A percentile compares a stretch with the other conserved stretches of the same genome.
These are phyloP conservation scores for Umbelopsis ramanniana DNA, from an alignment of 192 early-diverging fungal species.

Conservation along the genomic window DNA sequence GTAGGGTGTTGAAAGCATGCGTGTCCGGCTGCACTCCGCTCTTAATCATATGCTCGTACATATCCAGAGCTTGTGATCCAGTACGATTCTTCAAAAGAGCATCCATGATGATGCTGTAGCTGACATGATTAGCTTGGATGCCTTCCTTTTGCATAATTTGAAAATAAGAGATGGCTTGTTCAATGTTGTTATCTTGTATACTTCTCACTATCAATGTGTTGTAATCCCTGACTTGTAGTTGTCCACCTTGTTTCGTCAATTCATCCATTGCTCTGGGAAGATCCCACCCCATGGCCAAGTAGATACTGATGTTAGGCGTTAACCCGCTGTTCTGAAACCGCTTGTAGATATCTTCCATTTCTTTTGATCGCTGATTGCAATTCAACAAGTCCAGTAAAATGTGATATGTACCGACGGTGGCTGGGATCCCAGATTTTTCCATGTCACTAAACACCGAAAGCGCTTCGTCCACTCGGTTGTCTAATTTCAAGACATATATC, in stretches of 20 bases:
- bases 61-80: conserved; percentile 22
- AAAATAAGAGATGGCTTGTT: conserved; percentile 36
- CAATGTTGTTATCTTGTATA: conserved; percentile 32
- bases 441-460: conserved; percentile 33
- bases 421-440: conserved; percentile 5
- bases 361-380: not conserved
- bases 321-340: not conserved
- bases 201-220: conserved; percentile 33
- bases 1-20: conserved; percentile 24
- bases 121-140: conserved; percentile 32
- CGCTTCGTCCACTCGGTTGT: not conserved
- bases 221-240: conserved; percentile 28
- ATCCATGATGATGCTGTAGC: conserved; percentile 44
- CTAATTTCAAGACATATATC: conserved; percentile 21
- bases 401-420: conserved; percentile 1
- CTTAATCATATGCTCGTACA: conserved; percentile 42
- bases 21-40: conserved; percentile 29
- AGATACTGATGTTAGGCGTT: not conserved
- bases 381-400: conserved; percentile 18
- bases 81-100: conserved; percentile 35
- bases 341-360: conserved; percentile 17
- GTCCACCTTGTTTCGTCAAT: not conserved
- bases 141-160: conserved; percentile 24
- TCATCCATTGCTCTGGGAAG: conserved; percentile 24
- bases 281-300: conserved; percentile 19